phyloP scores from a whole-genome alignment of 306 rosid genomes.

The Quercus parvula region DNA sequence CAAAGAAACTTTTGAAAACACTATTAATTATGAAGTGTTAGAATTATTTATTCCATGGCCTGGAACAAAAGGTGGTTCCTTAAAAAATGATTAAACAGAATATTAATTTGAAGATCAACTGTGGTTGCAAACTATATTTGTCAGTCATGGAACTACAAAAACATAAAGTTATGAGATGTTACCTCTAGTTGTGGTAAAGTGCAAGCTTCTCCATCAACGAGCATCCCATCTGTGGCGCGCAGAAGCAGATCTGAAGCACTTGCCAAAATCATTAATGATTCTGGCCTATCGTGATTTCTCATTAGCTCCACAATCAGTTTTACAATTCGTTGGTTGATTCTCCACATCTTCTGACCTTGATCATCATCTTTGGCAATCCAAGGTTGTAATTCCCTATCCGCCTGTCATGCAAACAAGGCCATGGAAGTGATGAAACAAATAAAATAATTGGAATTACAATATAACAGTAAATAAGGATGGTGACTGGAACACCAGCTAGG shows the following conservation, averaged over 20 bases:
- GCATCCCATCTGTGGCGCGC: conserved; percentile 98
- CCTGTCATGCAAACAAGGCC: conserved; percentile 57
- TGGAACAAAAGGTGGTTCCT: too few relatives aligned
- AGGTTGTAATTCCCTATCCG: conserved; percentile 89
- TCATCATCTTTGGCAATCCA: conserved; percentile 99
- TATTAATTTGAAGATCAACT: too few relatives aligned
- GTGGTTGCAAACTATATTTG: background rate
- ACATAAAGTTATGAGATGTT: conserved; percentile 16
- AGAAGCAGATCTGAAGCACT: conserved; percentile 92
- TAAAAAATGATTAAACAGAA: too few relatives aligned
- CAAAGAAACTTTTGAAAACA: too few relatives aligned
- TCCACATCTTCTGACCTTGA: conserved; percentile 93
- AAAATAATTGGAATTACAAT: conserved; percentile 14
- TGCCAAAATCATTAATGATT: conserved; percentile 85
- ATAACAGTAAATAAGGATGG: conserved; percentile 12
- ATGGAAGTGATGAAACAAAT: conserved; percentile 34
- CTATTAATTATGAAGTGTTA: too few relatives aligned
- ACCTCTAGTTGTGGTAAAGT: conserved; percentile 97
- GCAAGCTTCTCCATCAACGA: conserved; percentile 98
- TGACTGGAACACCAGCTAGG: conserved; percentile 7
- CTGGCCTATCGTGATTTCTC: conserved; percentile 83
- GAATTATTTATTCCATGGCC: too few relatives aligned
- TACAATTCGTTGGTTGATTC: conserved; percentile 86
- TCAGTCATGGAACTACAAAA: background rate
- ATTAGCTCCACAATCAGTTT: conserved; percentile 88